Percentiles rank a stretch among this genome's conserved stretches.
These are phyloP conservation scores for Sambucus nigra DNA, from an alignment of 129 eudicot genomes.

Conservation along the genomic window DNA sequence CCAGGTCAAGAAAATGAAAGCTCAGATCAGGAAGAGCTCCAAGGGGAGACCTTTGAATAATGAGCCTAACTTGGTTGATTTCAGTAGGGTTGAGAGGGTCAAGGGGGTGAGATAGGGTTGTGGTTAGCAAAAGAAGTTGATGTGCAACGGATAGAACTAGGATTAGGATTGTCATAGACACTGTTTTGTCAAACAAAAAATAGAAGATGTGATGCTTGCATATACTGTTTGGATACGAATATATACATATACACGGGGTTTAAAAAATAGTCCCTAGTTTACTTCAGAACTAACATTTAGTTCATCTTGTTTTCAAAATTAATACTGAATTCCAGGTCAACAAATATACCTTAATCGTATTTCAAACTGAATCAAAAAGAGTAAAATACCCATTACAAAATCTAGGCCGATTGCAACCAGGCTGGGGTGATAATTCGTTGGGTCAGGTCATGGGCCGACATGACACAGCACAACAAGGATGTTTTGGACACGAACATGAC, in stretches of 20 bases:
- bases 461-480: too few relatives aligned
- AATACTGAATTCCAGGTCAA: too few relatives aligned
- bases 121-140: slow-evolving; percentile 15
- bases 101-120: slow-evolving; percentile 45
- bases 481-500: too few relatives aligned
- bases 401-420: too few relatives aligned
- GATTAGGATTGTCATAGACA: slow-evolving; percentile 18
- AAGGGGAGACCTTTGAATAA: slow-evolving; percentile 40
- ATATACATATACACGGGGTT: too few relatives aligned
- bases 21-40: slow-evolving; percentile 34
- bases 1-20: slow-evolving; percentile 69
- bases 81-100: slow-evolving; percentile 71
- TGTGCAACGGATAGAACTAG: slow-evolving; percentile 14
- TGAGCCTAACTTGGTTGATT: slow-evolving; percentile 35
- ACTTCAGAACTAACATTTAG: too few relatives aligned
- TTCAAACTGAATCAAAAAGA: too few relatives aligned
- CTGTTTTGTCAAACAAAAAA: not conserved
- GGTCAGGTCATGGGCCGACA: too few relatives aligned
- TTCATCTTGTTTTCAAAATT: too few relatives aligned
- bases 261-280: not conserved
- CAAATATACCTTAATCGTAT: too few relatives aligned
- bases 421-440: too few relatives aligned
- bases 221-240: slow-evolving; percentile 3
- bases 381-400: too few relatives aligned
- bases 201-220: slow-evolving; percentile 9